Evolutionary conservation across 2,329 filamentous ascomycete species (phyloP), one percentile per base, ranked within the genome.

Genomic region (Leptographium lundbergii): DNA sequence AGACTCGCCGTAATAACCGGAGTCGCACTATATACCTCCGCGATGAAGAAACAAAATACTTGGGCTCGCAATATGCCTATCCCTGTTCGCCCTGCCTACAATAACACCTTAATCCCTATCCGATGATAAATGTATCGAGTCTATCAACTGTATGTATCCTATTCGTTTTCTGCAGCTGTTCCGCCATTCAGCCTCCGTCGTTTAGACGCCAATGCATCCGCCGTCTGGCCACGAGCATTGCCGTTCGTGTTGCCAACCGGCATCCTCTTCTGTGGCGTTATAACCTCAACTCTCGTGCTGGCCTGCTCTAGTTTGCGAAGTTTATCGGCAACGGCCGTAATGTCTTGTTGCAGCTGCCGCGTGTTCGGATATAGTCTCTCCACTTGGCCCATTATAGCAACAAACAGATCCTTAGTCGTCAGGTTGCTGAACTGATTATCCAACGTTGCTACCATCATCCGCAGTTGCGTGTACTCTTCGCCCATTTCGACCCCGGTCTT

Each of bases 371-470:
- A 68, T 1, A 71, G 27, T 2, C 64, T 59, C 48, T 70, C 68
- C 32, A 78, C 67, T 14, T 74, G 67, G 1, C 67, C 66, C 4
- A 75, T 63, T 10, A 81, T 75, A 1, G 67, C 67, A 6, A 71
- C 67, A 17, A 72, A 74, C 29, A 80, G 67, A 2, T 68, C 64
- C 53, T 70, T 74, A 1, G 77, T 76, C 24, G 66, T 71, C 9
- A 84, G 66, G 62, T 78, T 80, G 59, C 74, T 75, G 61, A 74
- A 81, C 61, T 78, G 79, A 0, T 61, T 59, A 64, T 79, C 74
- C 9, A 84, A 63, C 0, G 71, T 66, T 24, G 64, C 64, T 5
- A 78, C 36, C 53, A 73, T 67, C 47, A 72, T 65, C 19, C 71
- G 68, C 6, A 78, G 62, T 5, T 67, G 65, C 0, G 70, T 67